A percentile compares a stretch with the other conserved stretches of the same genome.
phyloP scores from a whole-genome alignment of 306 rosid genomes.

The Rosa chinensis region DNA sequence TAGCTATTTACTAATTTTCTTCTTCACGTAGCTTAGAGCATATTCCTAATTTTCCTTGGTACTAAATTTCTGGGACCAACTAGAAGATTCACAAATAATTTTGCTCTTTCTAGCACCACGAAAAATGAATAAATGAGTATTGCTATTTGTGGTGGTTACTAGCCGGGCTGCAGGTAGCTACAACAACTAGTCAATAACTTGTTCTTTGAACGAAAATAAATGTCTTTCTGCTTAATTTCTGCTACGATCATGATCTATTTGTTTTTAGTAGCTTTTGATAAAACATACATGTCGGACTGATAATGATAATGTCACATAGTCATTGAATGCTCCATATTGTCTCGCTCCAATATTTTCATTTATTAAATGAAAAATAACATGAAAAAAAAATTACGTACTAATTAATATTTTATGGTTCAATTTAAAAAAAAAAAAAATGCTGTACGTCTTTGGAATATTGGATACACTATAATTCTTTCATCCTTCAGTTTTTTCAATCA shows the following conservation, averaged over 20 bases:
- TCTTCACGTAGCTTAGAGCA: not conserved
- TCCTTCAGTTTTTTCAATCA: not conserved
- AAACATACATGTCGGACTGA: too few relatives aligned
- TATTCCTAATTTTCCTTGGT: not conserved
- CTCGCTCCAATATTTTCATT: too few relatives aligned
- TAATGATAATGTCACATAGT: not conserved
- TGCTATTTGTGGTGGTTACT: not conserved
- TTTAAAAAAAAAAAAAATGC: too few relatives aligned
- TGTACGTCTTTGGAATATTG: too few relatives aligned
- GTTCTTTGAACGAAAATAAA: not conserved
- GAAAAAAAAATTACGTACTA: too few relatives aligned
- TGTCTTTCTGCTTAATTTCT: not conserved
- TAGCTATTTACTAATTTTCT: not conserved
- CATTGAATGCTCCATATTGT: too few relatives aligned
- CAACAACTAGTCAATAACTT: not conserved
- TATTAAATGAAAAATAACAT: not conserved
- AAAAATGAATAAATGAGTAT: not conserved
- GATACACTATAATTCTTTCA: not conserved
- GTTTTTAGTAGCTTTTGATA: not conserved
- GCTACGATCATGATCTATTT: not conserved
- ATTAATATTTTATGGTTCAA: too few relatives aligned
- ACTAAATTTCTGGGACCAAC: not conserved
- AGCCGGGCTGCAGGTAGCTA: not conserved
- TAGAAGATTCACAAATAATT: not conserved
- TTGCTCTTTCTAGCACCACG: not conserved